A percentile compares a stretch with the other conserved stretches of the same genome.
Evolutionary conservation across 1,139 yeast species (phyloP).

Genomic region (Sugiyamaella sp.): DNA sequence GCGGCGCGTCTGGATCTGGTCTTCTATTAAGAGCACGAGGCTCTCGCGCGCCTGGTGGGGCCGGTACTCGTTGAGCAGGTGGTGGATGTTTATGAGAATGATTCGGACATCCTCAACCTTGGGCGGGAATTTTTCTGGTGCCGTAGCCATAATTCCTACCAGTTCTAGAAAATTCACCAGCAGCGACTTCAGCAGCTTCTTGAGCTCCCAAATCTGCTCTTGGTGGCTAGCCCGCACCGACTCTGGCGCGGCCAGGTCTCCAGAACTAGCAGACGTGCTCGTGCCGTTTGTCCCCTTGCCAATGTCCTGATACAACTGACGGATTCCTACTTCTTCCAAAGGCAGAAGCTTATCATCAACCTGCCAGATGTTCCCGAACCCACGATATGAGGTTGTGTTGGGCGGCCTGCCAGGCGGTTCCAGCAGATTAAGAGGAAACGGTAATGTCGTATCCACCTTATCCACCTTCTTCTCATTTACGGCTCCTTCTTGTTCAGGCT

Average conservation of each 20-base stretch:
- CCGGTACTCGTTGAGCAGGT: slow-evolving; percentile 77
- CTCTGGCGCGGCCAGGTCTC: neutral
- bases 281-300: slow-evolving; percentile 33
- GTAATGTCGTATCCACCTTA: slow-evolving; percentile 6
- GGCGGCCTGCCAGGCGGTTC: slow-evolving; percentile 68
- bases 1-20: slow-evolving; percentile 40
- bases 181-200: slow-evolving; percentile 67
- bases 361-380: slow-evolving; percentile 84
- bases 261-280: slow-evolving; percentile 16
- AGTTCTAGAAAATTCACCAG: slow-evolving; percentile 73
- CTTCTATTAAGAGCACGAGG: slow-evolving; percentile 67
- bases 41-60: slow-evolving; percentile 90
- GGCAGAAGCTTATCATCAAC: slow-evolving; percentile 70
- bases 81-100: slow-evolving; percentile 81
- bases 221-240: slow-evolving; percentile 29
- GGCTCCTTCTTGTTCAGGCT: slow-evolving; percentile 23
- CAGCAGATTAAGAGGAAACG: slow-evolving; percentile 50
- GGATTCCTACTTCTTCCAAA: slow-evolving; percentile 66
- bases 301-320: slow-evolving; percentile 55
- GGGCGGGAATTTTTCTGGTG: slow-evolving; percentile 63
- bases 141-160: slow-evolving; percentile 67
- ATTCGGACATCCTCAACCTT: slow-evolving; percentile 73
- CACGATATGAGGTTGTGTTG: slow-evolving; percentile 59
- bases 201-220: slow-evolving; percentile 64
- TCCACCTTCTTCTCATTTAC: no score